Conservation (phyloP, 805 yeast species). For the Starmerella lactis-condensi region DNA sequence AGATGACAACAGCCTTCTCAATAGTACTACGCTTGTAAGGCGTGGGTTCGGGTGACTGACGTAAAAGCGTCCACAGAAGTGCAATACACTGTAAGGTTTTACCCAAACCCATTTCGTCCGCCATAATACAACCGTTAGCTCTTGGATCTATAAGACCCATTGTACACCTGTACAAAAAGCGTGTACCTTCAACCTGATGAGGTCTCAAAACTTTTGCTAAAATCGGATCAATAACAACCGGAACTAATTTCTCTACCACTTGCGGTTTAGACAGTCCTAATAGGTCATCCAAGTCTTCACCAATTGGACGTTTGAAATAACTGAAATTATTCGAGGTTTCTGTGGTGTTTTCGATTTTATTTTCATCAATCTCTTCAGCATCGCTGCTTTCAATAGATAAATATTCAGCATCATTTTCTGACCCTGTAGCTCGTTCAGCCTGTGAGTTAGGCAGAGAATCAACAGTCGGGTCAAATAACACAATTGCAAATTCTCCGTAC, state of each 20-base stretch:
- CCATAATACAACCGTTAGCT: conserved; percentile 95
- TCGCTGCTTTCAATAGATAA: conserved; percentile 11
- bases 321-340: too few species aligned
- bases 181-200: conserved; percentile 90
- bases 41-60: conserved; percentile 48
- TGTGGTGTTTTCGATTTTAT: background rate
- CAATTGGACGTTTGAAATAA: conserved; percentile 2
- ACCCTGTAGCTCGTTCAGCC: conserved; percentile 10
- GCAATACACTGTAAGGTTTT: conserved; percentile 80
- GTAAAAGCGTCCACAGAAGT: conserved; percentile 76
- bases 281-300: conserved; percentile 50
- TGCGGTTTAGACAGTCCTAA: conserved; percentile 45
- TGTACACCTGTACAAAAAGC: conserved; percentile 76
- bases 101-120: conserved; percentile 93
- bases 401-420: conserved; percentile 21
- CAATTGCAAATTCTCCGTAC: conserved; percentile 78
- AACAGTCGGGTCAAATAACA: conserved; percentile 83
- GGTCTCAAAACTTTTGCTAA: conserved; percentile 74
- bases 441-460: conserved; percentile 29
- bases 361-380: background rate
- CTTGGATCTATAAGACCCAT: conserved; percentile 47
- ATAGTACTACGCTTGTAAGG: conserved; percentile 62
- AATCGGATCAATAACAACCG: conserved; percentile 87
- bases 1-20: conserved; percentile 76
- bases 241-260: conserved; percentile 46